Conservation (phyloP, 2,329 filamentous ascomycete species). For the Aspergillus sp. region DNA sequence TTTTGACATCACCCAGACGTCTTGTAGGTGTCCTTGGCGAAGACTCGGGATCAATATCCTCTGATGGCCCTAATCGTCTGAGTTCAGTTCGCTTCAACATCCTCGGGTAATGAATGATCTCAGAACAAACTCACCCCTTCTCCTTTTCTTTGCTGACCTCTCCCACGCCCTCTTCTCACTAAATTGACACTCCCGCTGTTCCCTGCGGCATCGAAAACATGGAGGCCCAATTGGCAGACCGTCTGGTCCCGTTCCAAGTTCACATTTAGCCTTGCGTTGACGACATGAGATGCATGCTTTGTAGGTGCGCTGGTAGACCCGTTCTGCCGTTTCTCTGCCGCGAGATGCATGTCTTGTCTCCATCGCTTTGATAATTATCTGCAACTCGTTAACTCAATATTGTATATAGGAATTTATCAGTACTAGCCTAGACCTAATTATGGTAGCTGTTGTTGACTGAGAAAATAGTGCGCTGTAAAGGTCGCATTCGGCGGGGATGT, state of each 20-base stretch:
- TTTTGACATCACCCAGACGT: slow-evolving; percentile 3
- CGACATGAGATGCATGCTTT: slow-evolving; percentile 48
- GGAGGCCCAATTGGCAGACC: slow-evolving; percentile 33
- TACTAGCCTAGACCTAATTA: too few relatives aligned
- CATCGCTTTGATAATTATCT: slow-evolving; percentile 4
- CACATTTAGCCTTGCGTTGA: slow-evolving; percentile 46
- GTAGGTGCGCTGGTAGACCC: slow-evolving; percentile 45
- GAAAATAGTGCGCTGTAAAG: too few relatives aligned
- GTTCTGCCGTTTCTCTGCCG: slow-evolving; percentile 19
- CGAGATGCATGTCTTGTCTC: slow-evolving; percentile 13
- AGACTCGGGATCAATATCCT: slow-evolving; percentile 2
- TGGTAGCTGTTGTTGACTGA: too few relatives aligned
- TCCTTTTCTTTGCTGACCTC: slow-evolving; percentile 23
- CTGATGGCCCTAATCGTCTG: slow-evolving; percentile 4
- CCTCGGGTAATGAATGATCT: too few relatives aligned
- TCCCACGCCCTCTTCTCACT: slow-evolving; percentile 36
- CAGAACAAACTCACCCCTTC: slow-evolving; percentile 15
- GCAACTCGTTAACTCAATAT: too few relatives aligned
- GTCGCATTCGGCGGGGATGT: too few relatives aligned
- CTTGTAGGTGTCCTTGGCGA: slow-evolving; percentile 4
- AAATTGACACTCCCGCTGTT: slow-evolving; percentile 45
- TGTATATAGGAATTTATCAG: too few relatives aligned
- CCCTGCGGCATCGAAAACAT: slow-evolving; percentile 44
- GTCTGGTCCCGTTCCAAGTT: slow-evolving; percentile 35
- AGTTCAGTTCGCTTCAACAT: too few relatives aligned